Evolutionary conservation across 441 rosid species (phyloP).

Genomic region (Eutrema salsugineum): DNA sequence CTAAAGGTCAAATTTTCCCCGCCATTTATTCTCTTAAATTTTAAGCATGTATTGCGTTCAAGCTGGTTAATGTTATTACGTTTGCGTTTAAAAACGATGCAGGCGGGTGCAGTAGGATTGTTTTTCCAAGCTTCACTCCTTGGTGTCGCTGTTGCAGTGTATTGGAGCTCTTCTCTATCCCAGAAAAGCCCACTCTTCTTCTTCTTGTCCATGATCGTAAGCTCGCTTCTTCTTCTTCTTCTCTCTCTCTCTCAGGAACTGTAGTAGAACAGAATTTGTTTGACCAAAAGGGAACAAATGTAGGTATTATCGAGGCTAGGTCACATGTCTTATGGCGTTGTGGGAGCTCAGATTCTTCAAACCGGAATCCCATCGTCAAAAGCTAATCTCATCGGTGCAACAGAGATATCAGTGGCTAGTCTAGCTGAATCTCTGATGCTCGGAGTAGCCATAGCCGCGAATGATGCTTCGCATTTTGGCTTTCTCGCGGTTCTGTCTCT

Average conservation of each 20-base stretch:
- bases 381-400: constrained; percentile 87
- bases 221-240: constrained; percentile 11
- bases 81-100: background rate
- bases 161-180: constrained; percentile 71
- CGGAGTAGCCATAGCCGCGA: constrained; percentile 80
- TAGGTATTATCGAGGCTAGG: constrained; percentile 92
- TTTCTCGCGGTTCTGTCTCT: constrained; percentile 70
- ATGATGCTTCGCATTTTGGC: constrained; percentile 83
- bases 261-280: background rate
- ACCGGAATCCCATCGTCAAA: constrained; percentile 87
- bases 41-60: background rate
- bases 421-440: constrained; percentile 87
- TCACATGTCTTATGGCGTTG: constrained; percentile 83
- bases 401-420: constrained; percentile 89
- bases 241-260: background rate
- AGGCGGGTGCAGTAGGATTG: constrained; percentile 89
- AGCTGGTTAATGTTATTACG: background rate
- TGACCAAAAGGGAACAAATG: constrained; percentile 1
- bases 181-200: constrained; percentile 61
- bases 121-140: constrained; percentile 85
- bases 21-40: background rate
- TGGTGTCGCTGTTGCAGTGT: constrained; percentile 64
- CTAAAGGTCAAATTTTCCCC: constrained; percentile 49
- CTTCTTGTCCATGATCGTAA: constrained; percentile 80
- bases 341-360: constrained; percentile 95